These are phyloP conservation scores for Yamadazyma sp. DNA, from an alignment of 1,139 yeast species.

Conservation along the genomic window DNA sequence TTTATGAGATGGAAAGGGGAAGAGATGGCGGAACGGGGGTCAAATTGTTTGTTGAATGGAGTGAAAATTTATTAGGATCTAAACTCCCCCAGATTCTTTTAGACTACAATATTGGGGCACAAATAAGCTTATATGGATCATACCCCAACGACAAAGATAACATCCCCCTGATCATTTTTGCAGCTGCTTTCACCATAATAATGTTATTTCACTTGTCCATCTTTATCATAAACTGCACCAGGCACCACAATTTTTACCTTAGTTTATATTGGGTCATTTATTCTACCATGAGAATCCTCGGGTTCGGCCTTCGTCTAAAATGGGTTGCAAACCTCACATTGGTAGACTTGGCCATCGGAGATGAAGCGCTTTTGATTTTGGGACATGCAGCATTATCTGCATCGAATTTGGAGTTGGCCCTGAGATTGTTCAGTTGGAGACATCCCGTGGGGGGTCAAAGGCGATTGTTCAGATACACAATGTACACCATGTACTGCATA, in stretches of 20 bases:
- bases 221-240: slow-evolving; percentile 28
- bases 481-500: slow-evolving; percentile 51
- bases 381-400: slow-evolving; percentile 36
- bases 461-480: slow-evolving; percentile 50
- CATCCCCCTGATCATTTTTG: slow-evolving; percentile 33
- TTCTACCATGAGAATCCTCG: slow-evolving; percentile 28
- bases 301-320: slow-evolving; percentile 29
- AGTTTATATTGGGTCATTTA: slow-evolving; percentile 33
- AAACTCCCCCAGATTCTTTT: slow-evolving; percentile 10
- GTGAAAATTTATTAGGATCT: slow-evolving; percentile 12
- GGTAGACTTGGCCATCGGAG: slow-evolving; percentile 36
- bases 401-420: slow-evolving; percentile 45
- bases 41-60: slow-evolving; percentile 9
- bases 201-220: slow-evolving; percentile 26
- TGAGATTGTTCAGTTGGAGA: slow-evolving; percentile 77
- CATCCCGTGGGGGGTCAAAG: slow-evolving; percentile 76
- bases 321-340: slow-evolving; percentile 30
- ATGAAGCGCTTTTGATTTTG: slow-evolving; percentile 34
- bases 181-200: slow-evolving; percentile 28
- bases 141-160: slow-evolving; percentile 31
- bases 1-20: slow-evolving; percentile 14
- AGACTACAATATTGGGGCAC: slow-evolving; percentile 10
- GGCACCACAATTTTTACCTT: slow-evolving; percentile 39
- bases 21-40: slow-evolving; percentile 15
- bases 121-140: slow-evolving; percentile 32